Evolutionary conservation across 805 yeast species (phyloP), one percentile per base, ranked within the genome.

Genomic region (Priceomyces medius): DNA sequence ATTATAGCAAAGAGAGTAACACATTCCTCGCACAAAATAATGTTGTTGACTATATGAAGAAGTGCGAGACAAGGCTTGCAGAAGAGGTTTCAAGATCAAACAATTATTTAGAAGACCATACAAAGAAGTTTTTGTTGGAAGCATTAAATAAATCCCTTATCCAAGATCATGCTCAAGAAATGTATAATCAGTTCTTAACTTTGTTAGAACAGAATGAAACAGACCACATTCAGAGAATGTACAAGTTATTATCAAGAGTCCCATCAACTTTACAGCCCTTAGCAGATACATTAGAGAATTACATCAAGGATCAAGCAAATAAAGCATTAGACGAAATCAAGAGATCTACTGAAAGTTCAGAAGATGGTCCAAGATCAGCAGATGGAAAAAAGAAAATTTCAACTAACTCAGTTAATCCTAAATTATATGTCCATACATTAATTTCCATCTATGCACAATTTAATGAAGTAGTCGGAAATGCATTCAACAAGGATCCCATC

Each of bases 31-130:
- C 75, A 3, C 77, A 79, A 21, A 85, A 89, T 61, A 85, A 88
- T 49, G 91, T 91, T 37, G 91, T 90, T 18, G 96, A 88, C 55
- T 93, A 93, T 66, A 82, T 93, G 78, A 80, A 77, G 46, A 87
- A 84, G 60, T 96, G 96, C 29, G 89, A 86, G 52, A 75, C 77
- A 40, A 76, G 97, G 46, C 77, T 95, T 37, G 77, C 77, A 28
- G 96, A 89, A 59, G 99, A 93, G 64, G 80, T 85, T 47, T 76
- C 81, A 35, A 76, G 93, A 31, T 82, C 91, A 47, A 82, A 81
- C 42, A 76, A 83, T 59, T 84, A 85, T 55, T 76, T 93, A 63
- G 96, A 91, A 63, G 89, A 84, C 34, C 89, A 87, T 59, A 85
- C 96, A 4, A 85, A 85, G 58, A 79, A 81, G 50, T 81, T 83